Evolutionary conservation across 306 rosid genomes (phyloP).

Genomic region (Quercus engelmannii): DNA sequence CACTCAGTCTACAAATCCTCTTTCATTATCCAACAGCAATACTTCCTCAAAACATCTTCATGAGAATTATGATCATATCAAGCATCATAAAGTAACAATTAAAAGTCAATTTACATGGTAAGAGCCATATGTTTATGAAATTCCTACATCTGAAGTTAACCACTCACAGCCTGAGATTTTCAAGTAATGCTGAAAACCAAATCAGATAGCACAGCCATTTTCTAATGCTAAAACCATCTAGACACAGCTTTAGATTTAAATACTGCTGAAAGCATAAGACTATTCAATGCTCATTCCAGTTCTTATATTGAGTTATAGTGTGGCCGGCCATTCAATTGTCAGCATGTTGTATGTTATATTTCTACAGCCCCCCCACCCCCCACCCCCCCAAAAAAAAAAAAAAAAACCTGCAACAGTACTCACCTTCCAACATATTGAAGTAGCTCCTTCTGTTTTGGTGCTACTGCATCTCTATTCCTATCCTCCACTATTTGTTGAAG

Average conservation of each 20-base stretch:
- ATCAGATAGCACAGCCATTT: not conserved
- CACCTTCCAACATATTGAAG: constrained; percentile 88
- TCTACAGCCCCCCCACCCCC: not conserved
- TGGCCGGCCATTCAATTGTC: not conserved
- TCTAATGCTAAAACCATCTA: constrained; percentile 9
- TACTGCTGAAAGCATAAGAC: not conserved
- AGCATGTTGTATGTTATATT: not conserved
- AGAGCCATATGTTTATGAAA: not conserved
- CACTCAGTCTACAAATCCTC: not conserved
- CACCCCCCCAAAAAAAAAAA: no score
- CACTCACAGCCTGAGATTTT: constrained; percentile 7
- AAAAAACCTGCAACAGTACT: constrained; percentile 22
- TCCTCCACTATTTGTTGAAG: constrained; percentile 78
- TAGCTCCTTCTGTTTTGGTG: constrained; percentile 85
- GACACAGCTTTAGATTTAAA: not conserved
- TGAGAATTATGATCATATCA: not conserved
- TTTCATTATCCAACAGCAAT: not conserved
- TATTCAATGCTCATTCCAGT: not conserved
- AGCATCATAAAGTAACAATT: not conserved
- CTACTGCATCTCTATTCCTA: constrained; percentile 69
- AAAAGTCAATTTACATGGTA: not conserved
- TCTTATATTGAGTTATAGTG: constrained; percentile 4
- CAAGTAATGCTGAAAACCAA: not conserved
- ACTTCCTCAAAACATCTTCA: constrained; percentile 9
- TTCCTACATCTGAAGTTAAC: constrained; percentile 1